Evolutionary conservation across 1,284 basidiomycete species (phyloP), one percentile per base, ranked within the genome.

Genomic region (Fomitopsis schrenkii): DNA sequence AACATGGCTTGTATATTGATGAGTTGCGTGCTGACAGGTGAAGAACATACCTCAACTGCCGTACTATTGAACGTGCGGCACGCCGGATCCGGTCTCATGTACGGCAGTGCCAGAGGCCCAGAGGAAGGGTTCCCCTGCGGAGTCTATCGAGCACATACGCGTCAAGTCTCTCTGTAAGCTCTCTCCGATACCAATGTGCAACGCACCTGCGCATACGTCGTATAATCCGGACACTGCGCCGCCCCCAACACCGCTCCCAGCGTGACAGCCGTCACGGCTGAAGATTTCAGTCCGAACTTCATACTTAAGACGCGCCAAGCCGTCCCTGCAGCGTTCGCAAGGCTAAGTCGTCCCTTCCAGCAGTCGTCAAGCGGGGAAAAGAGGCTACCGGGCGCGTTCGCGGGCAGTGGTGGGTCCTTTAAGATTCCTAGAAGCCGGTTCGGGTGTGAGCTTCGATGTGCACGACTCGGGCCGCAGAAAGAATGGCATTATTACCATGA

Each of bases 41-140:
- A 28, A 35, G 50, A 33, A 44, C 65, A 54, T 71, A 87, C 88
- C 78, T 90, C 88, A 10, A 90, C 87, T n/a, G 83, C 80, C 26
- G 82, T 80, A 67, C 86, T 89, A 61, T 85, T 87, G 75, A 90
- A 91, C 2, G 88, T 90, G 58, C 90, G 80, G 67, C 90, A 91
- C 28, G 77, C 79, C 17, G 83, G 84, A 41, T 76, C 75, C 28
- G 87, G 88, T 26, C 89, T 77, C 89, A 91, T 91, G 69, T 79
- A 88, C 15, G 90, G 89, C 64, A 91, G 73, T 2, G 76, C 77
- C 62, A 91, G 72, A n/a, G 83, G 79, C 8, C 89, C 89, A 5
- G 74, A 69, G 15, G 88, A 90, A 54, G 73, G 74, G 58, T 77
- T 78, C 3, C 82, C 86, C 70, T 90, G 89, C 26, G 85, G 82